Evolutionary conservation across 1,284 basidiomycete genomes (phyloP), one percentile per base, ranked within the genome.

Genomic region (Cystobasidium slooffiae): DNA sequence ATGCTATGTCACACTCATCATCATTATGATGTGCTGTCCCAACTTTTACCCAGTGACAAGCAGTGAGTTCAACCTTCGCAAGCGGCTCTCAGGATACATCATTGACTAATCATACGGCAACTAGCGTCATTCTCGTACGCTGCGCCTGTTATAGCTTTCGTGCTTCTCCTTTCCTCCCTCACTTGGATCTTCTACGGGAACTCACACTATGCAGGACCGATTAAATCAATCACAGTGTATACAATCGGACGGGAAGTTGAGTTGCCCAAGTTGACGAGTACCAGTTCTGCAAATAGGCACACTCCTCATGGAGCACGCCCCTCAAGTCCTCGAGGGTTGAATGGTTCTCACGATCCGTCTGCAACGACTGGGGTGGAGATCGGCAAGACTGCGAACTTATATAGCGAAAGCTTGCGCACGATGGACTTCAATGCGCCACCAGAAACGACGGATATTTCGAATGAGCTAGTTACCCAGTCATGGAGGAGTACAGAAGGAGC

Each of bases 121-220:
- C 2, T 72, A 78, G 77, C 79, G 0, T 76, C 53, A 20, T 70
- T 73, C 37, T 78, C 78, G 7, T 80, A 78, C 52, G 78, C 79
- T 1, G 62, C 76, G 6, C 76, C 67, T 8, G 72, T 80, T 7
- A 61, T 74, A 47, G 52, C 76, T 24, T 74, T 77, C 24, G 76
- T 78, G 1, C 52, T 77, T 16, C 24, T 79, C 2, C 70, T 78
- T 7, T 47, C 63, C 0, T 75, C 75, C 0, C 31, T 78, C 7
- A 64, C 76, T 0, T 80, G 79, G 79, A 53, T 80, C 3, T 41
- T 80, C 10, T 80, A 79, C 66, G 79, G 79, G 31, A 79, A 80
- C 43, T 44, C 62, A 22, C 67, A 62, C 24, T 80, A 80, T 65
- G 77, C 80, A 18, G 80, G 80, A 0, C 80, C 80, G 14, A 80